Conservation (phyloP, 1,139 yeast genomes). For the Taphrina flavorubra region DNA sequence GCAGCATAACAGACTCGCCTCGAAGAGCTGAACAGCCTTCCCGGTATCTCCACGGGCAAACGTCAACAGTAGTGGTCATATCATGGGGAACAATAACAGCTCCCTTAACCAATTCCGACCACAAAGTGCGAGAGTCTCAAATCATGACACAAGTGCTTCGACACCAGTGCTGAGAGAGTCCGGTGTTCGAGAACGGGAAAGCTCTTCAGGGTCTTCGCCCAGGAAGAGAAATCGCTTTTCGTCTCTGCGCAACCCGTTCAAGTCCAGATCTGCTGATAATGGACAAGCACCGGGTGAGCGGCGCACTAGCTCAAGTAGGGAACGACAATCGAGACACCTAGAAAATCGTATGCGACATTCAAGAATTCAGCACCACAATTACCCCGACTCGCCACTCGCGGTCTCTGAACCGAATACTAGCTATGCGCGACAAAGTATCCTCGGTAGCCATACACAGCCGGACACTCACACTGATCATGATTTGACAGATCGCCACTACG, state of each 20-base stretch:
- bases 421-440: background rate
- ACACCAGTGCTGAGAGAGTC: background rate
- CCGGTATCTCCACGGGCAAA: background rate
- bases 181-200: constrained; percentile 18
- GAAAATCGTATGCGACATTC: background rate
- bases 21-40: background rate
- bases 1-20: too few species aligned
- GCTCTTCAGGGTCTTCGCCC: constrained; percentile 17
- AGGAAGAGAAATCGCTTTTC: constrained; percentile 25
- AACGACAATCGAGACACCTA: background rate
- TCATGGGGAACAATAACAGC: constrained; percentile 7
- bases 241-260: constrained; percentile 24
- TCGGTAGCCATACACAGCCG: background rate
- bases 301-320: background rate
- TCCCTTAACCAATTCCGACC: background rate
- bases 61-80: background rate
- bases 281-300: background rate
- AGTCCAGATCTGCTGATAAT: background rate
- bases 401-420: background rate
- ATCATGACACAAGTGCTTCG: background rate
- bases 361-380: background rate
- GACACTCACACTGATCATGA: background rate
- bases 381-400: background rate
- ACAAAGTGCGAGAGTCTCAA: background rate
- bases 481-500: background rate